A percentile compares a stretch with the other conserved stretches of the same genome.
phyloP scores from a whole-genome alignment of 2,329 filamentous ascomycete genomes.

The Fusarium sp. region DNA sequence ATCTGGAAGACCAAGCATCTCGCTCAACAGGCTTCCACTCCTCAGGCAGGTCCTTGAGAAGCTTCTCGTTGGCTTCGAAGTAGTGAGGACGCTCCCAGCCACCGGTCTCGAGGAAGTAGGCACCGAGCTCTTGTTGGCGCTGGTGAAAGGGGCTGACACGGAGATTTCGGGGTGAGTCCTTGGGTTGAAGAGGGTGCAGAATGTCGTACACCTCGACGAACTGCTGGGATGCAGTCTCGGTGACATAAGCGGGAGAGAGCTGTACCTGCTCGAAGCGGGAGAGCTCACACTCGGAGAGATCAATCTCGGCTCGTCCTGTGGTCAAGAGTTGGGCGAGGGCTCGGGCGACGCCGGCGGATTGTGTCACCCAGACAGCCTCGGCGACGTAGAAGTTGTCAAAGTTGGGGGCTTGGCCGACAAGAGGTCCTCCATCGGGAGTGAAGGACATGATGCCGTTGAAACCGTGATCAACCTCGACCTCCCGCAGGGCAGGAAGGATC shows the following conservation, averaged over 20 bases:
- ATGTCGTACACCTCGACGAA: slow-evolving; percentile 76
- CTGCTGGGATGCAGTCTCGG: slow-evolving; percentile 70
- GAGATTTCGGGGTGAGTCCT: slow-evolving; percentile 68
- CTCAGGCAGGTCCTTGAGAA: slow-evolving; percentile 64
- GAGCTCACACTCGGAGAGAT: slow-evolving; percentile 70
- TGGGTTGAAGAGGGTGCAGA: slow-evolving; percentile 70
- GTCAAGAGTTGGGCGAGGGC: slow-evolving; percentile 71
- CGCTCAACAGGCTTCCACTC: slow-evolving; percentile 67
- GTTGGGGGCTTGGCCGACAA: slow-evolving; percentile 69
- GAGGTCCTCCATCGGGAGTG: slow-evolving; percentile 71
- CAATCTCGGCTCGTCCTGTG: slow-evolving; percentile 65
- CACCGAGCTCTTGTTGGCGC: slow-evolving; percentile 66
- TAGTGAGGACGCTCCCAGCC: slow-evolving; percentile 74
- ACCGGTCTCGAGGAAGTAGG: slow-evolving; percentile 69
- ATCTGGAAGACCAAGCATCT: slow-evolving; percentile 69
- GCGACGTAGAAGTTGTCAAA: slow-evolving; percentile 73
- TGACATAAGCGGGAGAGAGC: slow-evolving; percentile 66
- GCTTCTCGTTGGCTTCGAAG: slow-evolving; percentile 68
- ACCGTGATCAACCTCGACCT: slow-evolving; percentile 66
- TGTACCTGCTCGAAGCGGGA: slow-evolving; percentile 73
- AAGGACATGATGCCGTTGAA: slow-evolving; percentile 77
- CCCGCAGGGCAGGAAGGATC: slow-evolving; percentile 64
- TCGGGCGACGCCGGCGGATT: slow-evolving; percentile 72
- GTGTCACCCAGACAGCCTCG: slow-evolving; percentile 76
- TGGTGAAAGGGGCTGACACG: slow-evolving; percentile 70